A percentile compares a stretch with the other conserved stretches of the same genome.
phyloP scores from a whole-genome alignment of 2,329 filamentous ascomycete species.

The Ophiostoma australiae region DNA sequence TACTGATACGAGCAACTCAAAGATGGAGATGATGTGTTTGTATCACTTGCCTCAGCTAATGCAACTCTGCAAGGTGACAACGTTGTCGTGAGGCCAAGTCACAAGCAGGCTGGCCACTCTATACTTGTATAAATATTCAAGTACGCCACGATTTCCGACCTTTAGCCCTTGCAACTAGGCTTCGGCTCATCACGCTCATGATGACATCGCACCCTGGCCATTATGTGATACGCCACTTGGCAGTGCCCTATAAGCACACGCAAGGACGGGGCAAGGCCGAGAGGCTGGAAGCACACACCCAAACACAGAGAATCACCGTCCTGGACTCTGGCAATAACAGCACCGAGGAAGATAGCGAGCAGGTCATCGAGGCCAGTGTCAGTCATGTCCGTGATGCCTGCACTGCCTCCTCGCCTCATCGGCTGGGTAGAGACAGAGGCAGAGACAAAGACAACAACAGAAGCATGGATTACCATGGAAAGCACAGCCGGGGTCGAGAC shows the following conservation, averaged over 20 bases:
- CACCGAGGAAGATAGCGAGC: background rate
- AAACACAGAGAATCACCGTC: background rate
- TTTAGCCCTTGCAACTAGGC: background rate
- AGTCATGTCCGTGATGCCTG: background rate
- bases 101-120: background rate
- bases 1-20: background rate
- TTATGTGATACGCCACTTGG: background rate
- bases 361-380: background rate
- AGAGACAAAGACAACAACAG: background rate
- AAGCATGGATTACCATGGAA: background rate
- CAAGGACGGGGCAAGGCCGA: background rate
- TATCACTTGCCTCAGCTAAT: no score
- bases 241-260: background rate
- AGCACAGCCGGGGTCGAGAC: background rate
- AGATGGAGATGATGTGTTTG: background rate
- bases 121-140: background rate
- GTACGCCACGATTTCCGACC: background rate
- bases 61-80: background rate
- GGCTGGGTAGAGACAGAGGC: background rate
- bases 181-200: background rate
- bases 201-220: background rate
- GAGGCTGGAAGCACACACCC: background rate
- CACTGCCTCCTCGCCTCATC: background rate
- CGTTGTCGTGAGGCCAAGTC: background rate
- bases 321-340: background rate